A percentile compares a stretch with the other conserved stretches of the same genome.
Evolutionary conservation across 2,329 filamentous ascomycete genomes (phyloP).

Genomic region (Drechslerella stenobrocha): DNA sequence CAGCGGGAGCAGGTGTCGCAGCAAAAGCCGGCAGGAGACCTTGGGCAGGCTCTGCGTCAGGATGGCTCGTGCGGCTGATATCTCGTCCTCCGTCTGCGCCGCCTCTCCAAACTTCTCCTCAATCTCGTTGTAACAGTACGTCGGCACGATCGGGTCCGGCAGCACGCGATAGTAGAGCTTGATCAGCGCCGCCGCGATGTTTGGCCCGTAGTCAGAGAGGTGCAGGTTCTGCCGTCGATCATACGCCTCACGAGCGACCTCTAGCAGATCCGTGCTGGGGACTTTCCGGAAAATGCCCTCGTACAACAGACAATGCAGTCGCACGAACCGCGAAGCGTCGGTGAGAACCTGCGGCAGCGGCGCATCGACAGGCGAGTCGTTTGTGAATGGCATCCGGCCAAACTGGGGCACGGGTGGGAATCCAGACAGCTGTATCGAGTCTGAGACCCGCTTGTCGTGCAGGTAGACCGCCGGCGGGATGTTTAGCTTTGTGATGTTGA

Average conservation of each 20-base stretch:
- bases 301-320: conserved; percentile 58
- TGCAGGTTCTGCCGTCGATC: conserved; percentile 63
- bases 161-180: conserved; percentile 64
- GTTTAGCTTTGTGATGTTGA: conserved; percentile 61
- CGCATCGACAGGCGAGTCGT: conserved; percentile 55
- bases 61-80: conserved; percentile 24
- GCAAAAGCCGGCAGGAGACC: conserved; percentile 59
- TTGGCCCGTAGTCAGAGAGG: conserved; percentile 62
- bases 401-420: conserved; percentile 59
- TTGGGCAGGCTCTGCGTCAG: conserved; percentile 54
- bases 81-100: conserved; percentile 54
- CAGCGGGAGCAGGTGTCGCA: conserved; percentile 61
- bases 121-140: conserved; percentile 59
- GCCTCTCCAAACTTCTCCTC: conserved; percentile 54
- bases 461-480: conserved; percentile 63
- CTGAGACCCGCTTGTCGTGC: conserved; percentile 60
- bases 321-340: conserved; percentile 61
- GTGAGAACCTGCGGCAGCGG: conserved; percentile 60
- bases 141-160: conserved; percentile 61
- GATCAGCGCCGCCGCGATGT: conserved; percentile 61
- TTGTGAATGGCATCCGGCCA: conserved; percentile 57
- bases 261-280: conserved; percentile 59
- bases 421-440: conserved; percentile 54
- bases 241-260: conserved; percentile 62
- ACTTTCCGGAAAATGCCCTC: conserved; percentile 63